A percentile compares a stretch with the other conserved stretches of the same genome.
phyloP scores from a whole-genome alignment of 805 yeast species.

The Candida piceae region DNA sequence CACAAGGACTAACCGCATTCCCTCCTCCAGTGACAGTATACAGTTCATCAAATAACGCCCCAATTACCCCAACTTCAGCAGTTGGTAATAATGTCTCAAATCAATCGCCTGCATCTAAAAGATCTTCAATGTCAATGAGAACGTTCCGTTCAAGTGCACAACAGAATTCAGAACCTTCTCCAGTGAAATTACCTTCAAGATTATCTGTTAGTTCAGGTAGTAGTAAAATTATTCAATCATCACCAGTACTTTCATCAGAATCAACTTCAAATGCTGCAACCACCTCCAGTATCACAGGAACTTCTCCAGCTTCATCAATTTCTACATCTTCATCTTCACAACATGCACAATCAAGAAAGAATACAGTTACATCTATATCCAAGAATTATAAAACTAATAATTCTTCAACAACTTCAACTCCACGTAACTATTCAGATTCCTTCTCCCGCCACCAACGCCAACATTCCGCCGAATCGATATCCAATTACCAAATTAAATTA shows the following conservation, averaged over 20 bases:
- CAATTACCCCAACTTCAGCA: constrained; percentile 6
- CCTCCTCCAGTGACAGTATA: background rate
- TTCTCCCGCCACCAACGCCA: background rate
- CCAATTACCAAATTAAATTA: background rate
- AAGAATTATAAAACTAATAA: constrained; percentile 1
- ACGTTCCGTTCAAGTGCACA: constrained; percentile 30
- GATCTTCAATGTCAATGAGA: constrained; percentile 29
- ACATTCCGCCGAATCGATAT: background rate
- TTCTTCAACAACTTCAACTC: constrained; percentile 1
- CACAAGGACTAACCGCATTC: background rate
- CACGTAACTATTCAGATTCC: background rate
- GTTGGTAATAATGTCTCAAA: constrained; percentile 4
- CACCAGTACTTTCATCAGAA: constrained; percentile 11
- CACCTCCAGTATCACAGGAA: background rate
- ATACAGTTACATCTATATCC: background rate
- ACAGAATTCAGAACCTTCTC: constrained; percentile 23
- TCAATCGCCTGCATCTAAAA: constrained; percentile 25
- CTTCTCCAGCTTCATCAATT: constrained; percentile 1
- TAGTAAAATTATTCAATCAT: constrained; percentile 6
- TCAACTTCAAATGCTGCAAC: background rate
- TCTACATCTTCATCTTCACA: background rate
- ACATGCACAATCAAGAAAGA: background rate
- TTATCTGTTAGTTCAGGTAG: background rate
- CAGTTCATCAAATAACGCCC: background rate
- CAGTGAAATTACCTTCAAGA: constrained; percentile 12